A percentile compares a stretch with the other conserved stretches of the same genome.
Conservation (phyloP, 129 eudicot species). For the Gnaphalium uliginosum region DNA sequence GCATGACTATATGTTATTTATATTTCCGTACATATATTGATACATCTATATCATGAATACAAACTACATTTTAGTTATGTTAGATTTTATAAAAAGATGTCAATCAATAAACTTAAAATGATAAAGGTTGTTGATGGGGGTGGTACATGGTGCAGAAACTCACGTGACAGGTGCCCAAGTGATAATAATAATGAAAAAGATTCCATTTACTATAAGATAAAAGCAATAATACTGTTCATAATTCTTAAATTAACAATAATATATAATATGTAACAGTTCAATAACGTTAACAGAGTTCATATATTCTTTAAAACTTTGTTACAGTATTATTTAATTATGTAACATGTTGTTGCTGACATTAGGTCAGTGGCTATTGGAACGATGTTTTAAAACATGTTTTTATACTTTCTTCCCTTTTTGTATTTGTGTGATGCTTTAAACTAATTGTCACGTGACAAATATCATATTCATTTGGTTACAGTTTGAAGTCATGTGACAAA, state of each 20-base stretch:
- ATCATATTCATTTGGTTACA: background rate
- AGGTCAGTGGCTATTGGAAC: conserved; percentile 15
- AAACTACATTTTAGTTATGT: background rate
- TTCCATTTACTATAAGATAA: conserved; percentile 10
- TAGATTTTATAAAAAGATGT: background rate
- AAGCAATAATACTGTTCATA: too few relatives aligned
- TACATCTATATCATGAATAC: background rate
- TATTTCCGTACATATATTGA: conserved; percentile 16
- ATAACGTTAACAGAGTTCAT: conserved; percentile 29
- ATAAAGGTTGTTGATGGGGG: conserved; percentile 17
- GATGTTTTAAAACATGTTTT: conserved; percentile 15
- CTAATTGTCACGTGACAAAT: conserved; percentile 21
- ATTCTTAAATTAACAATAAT: too few relatives aligned
- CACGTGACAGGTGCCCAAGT: conserved; percentile 35
- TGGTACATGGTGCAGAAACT: conserved; percentile 36
- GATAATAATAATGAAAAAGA: conserved; percentile 22
- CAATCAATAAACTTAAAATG: conserved; percentile 13
- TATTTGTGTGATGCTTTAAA: conserved; percentile 5
- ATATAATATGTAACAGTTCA: conserved; percentile 7
- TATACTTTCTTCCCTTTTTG: background rate
- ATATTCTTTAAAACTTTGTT: background rate
- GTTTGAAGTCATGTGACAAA: conserved; percentile 14
- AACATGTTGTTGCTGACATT: conserved; percentile 18
- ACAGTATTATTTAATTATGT: background rate
- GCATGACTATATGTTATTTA: background rate